Conservation (phyloP, 1,139 yeast genomes). For the Saccharomyces hybrid region DNA sequence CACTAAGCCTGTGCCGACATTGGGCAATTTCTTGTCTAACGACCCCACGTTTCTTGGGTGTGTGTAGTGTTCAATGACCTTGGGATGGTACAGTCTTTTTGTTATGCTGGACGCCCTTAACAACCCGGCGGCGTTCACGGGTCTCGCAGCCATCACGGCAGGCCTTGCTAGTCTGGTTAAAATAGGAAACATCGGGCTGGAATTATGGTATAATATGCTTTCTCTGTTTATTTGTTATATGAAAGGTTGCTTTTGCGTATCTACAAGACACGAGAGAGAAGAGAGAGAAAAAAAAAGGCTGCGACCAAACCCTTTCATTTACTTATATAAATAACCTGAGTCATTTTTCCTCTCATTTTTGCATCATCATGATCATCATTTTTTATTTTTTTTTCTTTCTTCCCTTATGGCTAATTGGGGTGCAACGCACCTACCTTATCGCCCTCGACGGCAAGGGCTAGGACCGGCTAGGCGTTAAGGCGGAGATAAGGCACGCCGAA, state of each 20-base stretch:
- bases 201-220: too few relatives aligned
- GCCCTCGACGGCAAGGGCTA: neutral
- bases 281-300: neutral
- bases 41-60: slow-evolving; percentile 97
- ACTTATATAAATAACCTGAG: slow-evolving; percentile 1
- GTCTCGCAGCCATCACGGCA: neutral
- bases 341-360: neutral
- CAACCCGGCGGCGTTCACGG: neutral
- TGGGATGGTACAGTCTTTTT: slow-evolving; percentile 49
- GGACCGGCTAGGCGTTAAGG: neutral
- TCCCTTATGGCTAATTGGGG: neutral
- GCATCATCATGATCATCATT: slow-evolving; percentile 1
- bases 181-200: neutral
- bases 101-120: neutral
- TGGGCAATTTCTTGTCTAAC: slow-evolving; percentile 61
- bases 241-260: neutral
- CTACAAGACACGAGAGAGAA: too few relatives aligned
- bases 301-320: neutral
- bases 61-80: slow-evolving; percentile 84
- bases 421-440: neutral
- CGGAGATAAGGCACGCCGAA: neutral
- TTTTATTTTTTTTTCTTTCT: neutral
- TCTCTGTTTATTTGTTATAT: neutral
- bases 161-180: neutral
- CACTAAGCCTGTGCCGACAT: slow-evolving; percentile 96